Evolutionary conservation across 1,139 yeast genomes (phyloP), one percentile per base, ranked within the genome.

Genomic region (Yamadazyma friedrichii): DNA sequence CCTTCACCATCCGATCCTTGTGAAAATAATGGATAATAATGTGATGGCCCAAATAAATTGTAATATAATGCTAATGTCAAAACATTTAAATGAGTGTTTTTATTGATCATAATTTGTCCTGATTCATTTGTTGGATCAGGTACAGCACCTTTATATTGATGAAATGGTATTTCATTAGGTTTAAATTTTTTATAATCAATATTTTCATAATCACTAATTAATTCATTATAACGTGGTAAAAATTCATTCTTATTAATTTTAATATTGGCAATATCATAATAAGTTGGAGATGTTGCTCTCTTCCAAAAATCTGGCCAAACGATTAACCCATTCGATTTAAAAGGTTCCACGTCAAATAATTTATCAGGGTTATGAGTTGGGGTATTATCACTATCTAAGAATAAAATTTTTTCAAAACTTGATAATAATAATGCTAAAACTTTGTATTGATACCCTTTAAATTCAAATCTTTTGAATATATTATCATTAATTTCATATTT

Each of bases 1-100:
- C 96, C 96, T 64, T 87, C 95, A 33, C 96, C 96, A 43, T 82
- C 85, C 0, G 87, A 80, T 11, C 91, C 91, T 62, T 88, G 95
- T 1, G 93, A 82, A 41, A 88, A 76, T 36, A 88, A 71, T n/a
- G 94, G 94, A 60, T 88, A 88, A 56, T 76, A 88, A 64, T 81
- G 80, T 13, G 76, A 74, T 5, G 93, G 94, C 0, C 96, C 96
- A 56, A 79, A 84, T 31, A 85, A 61, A 56, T 88, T 88, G 63
- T 88, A 88, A 62, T 87, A 88, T 29, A 85, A 62, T 0, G 95
- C 80, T 41, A 88, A 62, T 40, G 87, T 58, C 42, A 88, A 62
- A 9, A 87, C 79, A 49, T 76, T 75, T 42, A 79, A 70, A 59
- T 88, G 96, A 1, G 76, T 68, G 25, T 67, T 64, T 58, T 88